Percentiles rank a stretch among this genome's conserved stretches.
Conservation (phyloP, 1,139 yeast genomes). For the Candida freyschussii region DNA sequence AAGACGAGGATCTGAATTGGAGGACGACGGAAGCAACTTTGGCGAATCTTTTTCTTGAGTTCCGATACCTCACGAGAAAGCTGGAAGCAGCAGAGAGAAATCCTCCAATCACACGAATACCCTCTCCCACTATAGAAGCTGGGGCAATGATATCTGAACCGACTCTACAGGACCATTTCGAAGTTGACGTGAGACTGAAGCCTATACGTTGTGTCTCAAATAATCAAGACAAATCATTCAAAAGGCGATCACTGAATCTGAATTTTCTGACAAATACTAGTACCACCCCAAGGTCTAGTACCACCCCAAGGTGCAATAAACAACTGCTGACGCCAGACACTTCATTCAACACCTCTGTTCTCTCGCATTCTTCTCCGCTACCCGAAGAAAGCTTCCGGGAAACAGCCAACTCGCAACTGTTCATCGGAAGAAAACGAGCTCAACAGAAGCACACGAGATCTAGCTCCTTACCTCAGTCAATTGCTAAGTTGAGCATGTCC, state of each 20-base stretch:
- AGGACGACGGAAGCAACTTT: conserved; percentile 43
- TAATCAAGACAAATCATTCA: conserved; percentile 6
- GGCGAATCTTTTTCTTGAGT: conserved; percentile 47
- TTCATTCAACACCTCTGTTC: conserved; percentile 8
- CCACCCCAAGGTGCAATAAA: conserved; percentile 3
- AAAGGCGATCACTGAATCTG: conserved; percentile 16
- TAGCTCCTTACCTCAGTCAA: conserved; percentile 12
- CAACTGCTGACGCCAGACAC: conserved; percentile 18
- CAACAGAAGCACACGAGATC: conserved; percentile 13
- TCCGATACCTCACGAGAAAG: conserved; percentile 32
- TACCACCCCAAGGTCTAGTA: conserved; percentile 4
- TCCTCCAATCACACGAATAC: too few species aligned
- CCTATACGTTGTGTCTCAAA: conserved; percentile 22
- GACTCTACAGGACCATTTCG: conserved; percentile 4
- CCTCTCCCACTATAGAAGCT: too few species aligned
- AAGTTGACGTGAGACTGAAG: conserved; percentile 9
- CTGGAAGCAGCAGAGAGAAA: conserved; percentile 6
- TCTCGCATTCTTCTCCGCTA: conserved; percentile 4
- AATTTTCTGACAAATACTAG: conserved; percentile 6
- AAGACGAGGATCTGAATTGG: conserved; percentile 32
- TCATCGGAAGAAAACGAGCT: conserved; percentile 1
- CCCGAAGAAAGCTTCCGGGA: neutral
- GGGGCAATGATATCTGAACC: neutral
- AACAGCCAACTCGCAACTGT: conserved; percentile 1
- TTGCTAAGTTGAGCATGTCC: neutral